Evolutionary conservation across 331 rosid genomes (phyloP).

Genomic region (Quercus tomentella): DNA sequence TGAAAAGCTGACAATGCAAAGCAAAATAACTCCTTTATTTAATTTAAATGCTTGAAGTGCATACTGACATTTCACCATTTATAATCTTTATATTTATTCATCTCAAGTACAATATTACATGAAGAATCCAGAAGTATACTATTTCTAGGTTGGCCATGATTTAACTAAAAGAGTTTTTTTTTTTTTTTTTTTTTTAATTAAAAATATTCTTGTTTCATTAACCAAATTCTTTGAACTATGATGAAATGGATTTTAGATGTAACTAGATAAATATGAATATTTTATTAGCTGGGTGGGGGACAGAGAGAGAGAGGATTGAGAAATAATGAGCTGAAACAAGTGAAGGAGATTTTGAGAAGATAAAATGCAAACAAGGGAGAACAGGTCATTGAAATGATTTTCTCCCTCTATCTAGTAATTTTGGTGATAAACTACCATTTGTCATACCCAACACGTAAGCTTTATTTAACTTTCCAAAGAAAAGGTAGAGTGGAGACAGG

Average conservation of each 20-base stretch:
- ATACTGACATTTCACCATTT: not conserved
- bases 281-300: not conserved
- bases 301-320: not conserved
- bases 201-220: not conserved
- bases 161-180: not conserved
- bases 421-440: too few species aligned
- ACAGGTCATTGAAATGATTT: not conserved
- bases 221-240: not conserved
- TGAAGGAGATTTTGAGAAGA: not conserved
- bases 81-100: not conserved
- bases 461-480: too few species aligned
- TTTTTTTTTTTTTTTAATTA: not conserved
- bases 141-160: not conserved
- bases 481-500: too few species aligned
- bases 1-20: slow-evolving; percentile 2
- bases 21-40: not conserved
- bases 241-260: not conserved
- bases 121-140: not conserved
- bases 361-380: not conserved
- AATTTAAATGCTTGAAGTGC: not conserved
- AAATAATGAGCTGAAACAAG: not conserved
- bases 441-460: too few species aligned
- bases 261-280: not conserved
- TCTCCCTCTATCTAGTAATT: not conserved
- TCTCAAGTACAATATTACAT: not conserved